phyloP scores from a whole-genome alignment of 768 basidiomycete genomes.

The Tricholoma terreum region DNA sequence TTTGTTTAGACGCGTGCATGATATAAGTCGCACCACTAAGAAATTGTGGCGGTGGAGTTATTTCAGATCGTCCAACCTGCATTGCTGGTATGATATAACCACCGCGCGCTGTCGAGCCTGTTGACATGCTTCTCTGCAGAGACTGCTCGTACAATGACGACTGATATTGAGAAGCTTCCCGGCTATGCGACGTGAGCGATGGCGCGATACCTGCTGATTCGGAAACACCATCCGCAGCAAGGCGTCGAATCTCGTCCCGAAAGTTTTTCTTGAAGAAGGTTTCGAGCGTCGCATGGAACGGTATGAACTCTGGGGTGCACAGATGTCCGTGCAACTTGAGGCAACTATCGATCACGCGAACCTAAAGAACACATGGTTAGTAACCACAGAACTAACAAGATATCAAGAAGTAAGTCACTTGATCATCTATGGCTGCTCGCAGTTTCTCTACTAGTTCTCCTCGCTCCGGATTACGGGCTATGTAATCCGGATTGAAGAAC shows the following conservation, averaged over 20 bases:
- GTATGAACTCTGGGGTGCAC: slow-evolving; percentile 84
- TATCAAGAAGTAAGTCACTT: slow-evolving; percentile 45
- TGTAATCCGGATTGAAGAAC: slow-evolving; percentile 73
- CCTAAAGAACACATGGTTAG: slow-evolving; percentile 35
- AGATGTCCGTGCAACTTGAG: slow-evolving; percentile 79
- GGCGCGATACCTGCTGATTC: slow-evolving; percentile 40
- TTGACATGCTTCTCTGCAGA: slow-evolving; percentile 44
- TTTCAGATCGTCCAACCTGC: slow-evolving; percentile 43
- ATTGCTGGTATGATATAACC: slow-evolving; percentile 50
- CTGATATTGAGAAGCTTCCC: slow-evolving; percentile 41
- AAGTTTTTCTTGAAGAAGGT: slow-evolving; percentile 85
- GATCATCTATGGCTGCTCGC: slow-evolving; percentile 73
- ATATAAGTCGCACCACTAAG: slow-evolving; percentile 25
- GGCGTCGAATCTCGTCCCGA: slow-evolving; percentile 72
- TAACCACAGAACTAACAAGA: not conserved
- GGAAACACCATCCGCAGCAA: slow-evolving; percentile 56
- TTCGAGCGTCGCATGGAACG: slow-evolving; percentile 88
- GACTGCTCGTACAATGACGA: slow-evolving; percentile 50
- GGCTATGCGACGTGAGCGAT: slow-evolving; percentile 32
- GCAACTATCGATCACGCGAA: slow-evolving; percentile 79
- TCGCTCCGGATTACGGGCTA: slow-evolving; percentile 65
- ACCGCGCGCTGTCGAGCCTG: slow-evolving; percentile 40
- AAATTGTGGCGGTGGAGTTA: slow-evolving; percentile 44
- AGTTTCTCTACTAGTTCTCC: slow-evolving; percentile 71
- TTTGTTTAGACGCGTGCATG: slow-evolving; percentile 47